phyloP scores from a whole-genome alignment of 176 grass and related monocot genomes.

The maize (Zea mays) region DNA sequence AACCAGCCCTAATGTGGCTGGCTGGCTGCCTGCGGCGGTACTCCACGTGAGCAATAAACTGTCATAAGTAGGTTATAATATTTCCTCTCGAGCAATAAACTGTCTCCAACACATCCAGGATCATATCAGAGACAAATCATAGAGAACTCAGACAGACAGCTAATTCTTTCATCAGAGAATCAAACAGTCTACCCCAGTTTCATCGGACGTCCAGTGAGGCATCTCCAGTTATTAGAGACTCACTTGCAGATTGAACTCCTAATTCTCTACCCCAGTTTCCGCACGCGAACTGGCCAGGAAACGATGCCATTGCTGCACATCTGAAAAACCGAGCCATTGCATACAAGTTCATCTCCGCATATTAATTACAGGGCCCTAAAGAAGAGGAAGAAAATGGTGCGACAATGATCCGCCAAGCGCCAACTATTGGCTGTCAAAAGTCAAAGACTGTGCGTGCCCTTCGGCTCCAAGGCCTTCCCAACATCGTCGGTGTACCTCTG shows the following conservation, averaged over 20 bases:
- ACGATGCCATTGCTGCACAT: constrained; percentile 17
- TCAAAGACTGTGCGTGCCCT: constrained; percentile 36
- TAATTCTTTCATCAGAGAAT: background rate
- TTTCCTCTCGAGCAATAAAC: no score
- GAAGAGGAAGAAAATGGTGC: background rate
- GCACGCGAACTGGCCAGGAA: background rate
- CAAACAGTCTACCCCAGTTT: background rate
- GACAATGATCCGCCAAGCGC: background rate
- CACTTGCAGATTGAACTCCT: background rate
- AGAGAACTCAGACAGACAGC: no score
- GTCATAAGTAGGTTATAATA: no score
- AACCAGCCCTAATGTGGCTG: no score
- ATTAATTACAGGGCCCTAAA: constrained; percentile 40
- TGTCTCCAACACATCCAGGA: no score
- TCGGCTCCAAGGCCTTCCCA: constrained; percentile 51
- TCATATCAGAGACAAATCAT: no score
- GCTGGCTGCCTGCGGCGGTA: no score
- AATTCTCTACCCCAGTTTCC: background rate
- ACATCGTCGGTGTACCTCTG: constrained; percentile 65
- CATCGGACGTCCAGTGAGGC: background rate
- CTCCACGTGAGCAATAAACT: no score
- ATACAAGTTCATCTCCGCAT: background rate
- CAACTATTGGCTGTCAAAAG: constrained; percentile 44
- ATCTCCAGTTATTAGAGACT: background rate
- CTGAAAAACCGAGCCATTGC: constrained; percentile 28